Conservation (phyloP, 2,329 filamentous ascomycete species). For the Chalaropsis ovoidea region DNA sequence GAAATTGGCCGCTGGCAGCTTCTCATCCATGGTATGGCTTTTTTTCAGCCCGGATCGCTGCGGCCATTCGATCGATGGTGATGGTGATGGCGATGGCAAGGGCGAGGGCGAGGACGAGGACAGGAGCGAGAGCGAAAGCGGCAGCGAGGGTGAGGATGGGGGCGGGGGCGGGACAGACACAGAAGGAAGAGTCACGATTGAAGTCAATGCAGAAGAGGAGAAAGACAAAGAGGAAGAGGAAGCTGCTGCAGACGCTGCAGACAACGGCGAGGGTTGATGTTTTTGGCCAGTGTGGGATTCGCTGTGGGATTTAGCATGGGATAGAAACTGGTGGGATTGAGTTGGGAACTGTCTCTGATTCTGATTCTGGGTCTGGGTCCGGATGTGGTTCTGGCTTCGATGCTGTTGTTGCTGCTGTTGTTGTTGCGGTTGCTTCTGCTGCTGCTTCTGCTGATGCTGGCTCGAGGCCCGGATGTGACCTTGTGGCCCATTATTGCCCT, state of each 20-base stretch:
- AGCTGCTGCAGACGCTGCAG: slow-evolving; percentile 18
- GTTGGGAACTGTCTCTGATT: slow-evolving; percentile 13
- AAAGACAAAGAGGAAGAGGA: slow-evolving; percentile 19
- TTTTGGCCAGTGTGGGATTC: slow-evolving; percentile 9
- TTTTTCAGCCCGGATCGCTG: slow-evolving; percentile 9
- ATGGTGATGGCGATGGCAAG: slow-evolving; percentile 11
- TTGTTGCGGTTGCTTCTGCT: not conserved
- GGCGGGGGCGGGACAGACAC: slow-evolving; percentile 1
- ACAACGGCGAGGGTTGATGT: slow-evolving; percentile 12
- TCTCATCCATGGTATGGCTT: slow-evolving; percentile 25
- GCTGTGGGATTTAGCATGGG: slow-evolving; percentile 15
- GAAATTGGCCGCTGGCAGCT: slow-evolving; percentile 21
- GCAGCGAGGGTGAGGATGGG: slow-evolving; percentile 3
- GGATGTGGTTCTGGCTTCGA: slow-evolving; percentile 16
- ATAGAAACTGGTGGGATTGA: slow-evolving; percentile 1
- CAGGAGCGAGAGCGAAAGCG: not conserved
- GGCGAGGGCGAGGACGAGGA: slow-evolving; percentile 3
- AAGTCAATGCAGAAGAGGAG: slow-evolving; percentile 11
- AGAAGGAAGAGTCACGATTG: not conserved
- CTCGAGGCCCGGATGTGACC: slow-evolving; percentile 22
- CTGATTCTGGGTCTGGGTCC: slow-evolving; percentile 6
- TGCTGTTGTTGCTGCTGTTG: not conserved
- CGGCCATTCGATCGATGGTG: slow-evolving; percentile 23
- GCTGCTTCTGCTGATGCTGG: slow-evolving; percentile 15
- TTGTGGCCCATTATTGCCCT: slow-evolving; percentile 13